Evolutionary conservation across 441 rosid species (phyloP).

Genomic region (Rhodomyrtus psidioides): DNA sequence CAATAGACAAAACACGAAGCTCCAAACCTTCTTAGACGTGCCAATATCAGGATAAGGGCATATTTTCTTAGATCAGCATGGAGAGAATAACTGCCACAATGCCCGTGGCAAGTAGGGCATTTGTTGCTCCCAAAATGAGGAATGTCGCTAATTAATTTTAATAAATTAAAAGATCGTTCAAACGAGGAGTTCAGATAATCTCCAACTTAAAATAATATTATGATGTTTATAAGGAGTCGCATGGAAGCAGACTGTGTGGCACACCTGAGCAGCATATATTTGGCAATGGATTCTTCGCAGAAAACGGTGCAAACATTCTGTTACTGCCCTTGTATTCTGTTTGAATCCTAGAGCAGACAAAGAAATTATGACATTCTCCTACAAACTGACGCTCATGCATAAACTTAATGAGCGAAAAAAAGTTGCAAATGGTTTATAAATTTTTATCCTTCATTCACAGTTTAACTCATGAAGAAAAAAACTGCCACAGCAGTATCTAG

Average conservation of each 20-base stretch:
- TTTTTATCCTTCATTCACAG: neutral
- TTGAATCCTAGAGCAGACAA: neutral
- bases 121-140: neutral
- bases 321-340: neutral
- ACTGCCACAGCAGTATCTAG: neutral
- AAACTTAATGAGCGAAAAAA: neutral
- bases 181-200: neutral
- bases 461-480: neutral
- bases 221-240: neutral
- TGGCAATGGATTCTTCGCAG: neutral
- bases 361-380: neutral
- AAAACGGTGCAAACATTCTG: neutral
- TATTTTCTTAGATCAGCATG: neutral
- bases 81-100: neutral
- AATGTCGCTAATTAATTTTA: neutral
- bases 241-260: neutral
- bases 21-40: neutral
- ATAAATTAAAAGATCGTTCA: neutral
- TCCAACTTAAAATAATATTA: neutral
- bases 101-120: neutral
- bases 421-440: neutral
- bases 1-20: neutral
- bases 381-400: neutral
- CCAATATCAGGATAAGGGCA: neutral
- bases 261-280: neutral